Base-by-base conservation (phyloP, 2,329 filamentous ascomycete species). In the Cladobotryum protrusum region DNA sequence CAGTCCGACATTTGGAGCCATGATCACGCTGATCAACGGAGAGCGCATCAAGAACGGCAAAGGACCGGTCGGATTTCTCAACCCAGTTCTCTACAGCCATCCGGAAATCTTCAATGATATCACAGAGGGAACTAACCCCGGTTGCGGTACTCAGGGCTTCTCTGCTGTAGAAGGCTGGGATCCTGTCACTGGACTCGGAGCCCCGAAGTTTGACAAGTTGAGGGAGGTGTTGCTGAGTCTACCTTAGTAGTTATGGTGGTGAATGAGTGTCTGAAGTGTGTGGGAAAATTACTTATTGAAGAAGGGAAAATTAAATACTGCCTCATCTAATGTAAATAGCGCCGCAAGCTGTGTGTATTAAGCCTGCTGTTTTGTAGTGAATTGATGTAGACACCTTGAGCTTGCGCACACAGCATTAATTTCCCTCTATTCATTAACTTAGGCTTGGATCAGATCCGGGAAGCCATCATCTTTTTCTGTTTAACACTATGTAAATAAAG, bases 1-100 rank as follows among this genome's bases (percentile, higher is more conserved):
- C 18, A 63, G 60, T 6, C 65, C 64, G 1, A 55, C 58, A 7
- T 63, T 66, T 15, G 62, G 53, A 4, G 56, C 57, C 35, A 62
- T 69, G 49, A 54, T 67, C 41, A 58, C 56, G n/a, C 49, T 64
- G 42, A 54, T 63, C 2, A 63, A 63, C 20, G 57, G 52, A 20
- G 57, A 59, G 50, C 53, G 60, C n/a, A 20, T 62, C 19, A 46
- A 50, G 20, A 55, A 41, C 4, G 57, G 57, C 9, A 61, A 61
- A 49, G 48, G 54, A 18, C 14, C 45, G 12, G 39, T 48, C 15
- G 45, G 45, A 2, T 48, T 48, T 18, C 45, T 48, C 19, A 51
- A 37, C 14, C 45, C 45, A 19, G 29, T 35, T 9, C 24, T 48
- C 20, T 48, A 48, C 15, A 41, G 39, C 17, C 36, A 48, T 19